Conservation (phyloP, 495 filamentous ascomycete species). For the Penicillium macrosclerotiorum region DNA sequence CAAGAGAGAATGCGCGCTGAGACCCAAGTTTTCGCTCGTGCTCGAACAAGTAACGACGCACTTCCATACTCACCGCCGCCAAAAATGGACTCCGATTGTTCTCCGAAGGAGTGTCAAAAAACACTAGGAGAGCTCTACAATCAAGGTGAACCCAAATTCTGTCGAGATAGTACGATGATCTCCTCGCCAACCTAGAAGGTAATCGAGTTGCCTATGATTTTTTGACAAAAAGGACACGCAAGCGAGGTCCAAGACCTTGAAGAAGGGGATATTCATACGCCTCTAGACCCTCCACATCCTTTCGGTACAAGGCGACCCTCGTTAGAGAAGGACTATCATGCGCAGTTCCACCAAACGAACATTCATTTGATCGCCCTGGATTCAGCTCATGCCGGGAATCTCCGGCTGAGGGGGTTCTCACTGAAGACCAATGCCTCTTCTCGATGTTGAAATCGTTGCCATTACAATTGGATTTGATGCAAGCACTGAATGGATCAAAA, state of each 20-base stretch:
- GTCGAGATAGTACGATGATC: constrained; percentile 51
- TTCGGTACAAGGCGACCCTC: constrained; percentile 56
- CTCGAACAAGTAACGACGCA: constrained; percentile 2
- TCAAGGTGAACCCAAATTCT: constrained; percentile 51
- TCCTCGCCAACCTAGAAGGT: constrained; percentile 42
- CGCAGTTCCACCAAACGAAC: constrained; percentile 55
- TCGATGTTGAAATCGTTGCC: constrained; percentile 51
- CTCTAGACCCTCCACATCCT: constrained; percentile 46
- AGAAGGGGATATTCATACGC: constrained; percentile 51
- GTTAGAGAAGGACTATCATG: constrained; percentile 56
- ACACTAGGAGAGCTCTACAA: constrained; percentile 47
- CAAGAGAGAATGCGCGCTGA: not conserved
- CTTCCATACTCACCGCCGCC: constrained; percentile 6
- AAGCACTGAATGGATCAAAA: too few species aligned
- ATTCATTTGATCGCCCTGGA: constrained; percentile 56
- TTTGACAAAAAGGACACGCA: constrained; percentile 52
- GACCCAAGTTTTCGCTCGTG: constrained; percentile 10
- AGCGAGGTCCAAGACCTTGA: constrained; percentile 49
- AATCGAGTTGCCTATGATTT: constrained; percentile 54
- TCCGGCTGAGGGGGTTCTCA: constrained; percentile 38
- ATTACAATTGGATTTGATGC: constrained; percentile 58
- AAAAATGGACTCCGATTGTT: constrained; percentile 42
- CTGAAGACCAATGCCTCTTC: constrained; percentile 31
- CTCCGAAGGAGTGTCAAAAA: constrained; percentile 44
- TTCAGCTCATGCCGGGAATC: constrained; percentile 49